Conservation (phyloP, 768 basidiomycete genomes). For the Kwoniella sp. region DNA sequence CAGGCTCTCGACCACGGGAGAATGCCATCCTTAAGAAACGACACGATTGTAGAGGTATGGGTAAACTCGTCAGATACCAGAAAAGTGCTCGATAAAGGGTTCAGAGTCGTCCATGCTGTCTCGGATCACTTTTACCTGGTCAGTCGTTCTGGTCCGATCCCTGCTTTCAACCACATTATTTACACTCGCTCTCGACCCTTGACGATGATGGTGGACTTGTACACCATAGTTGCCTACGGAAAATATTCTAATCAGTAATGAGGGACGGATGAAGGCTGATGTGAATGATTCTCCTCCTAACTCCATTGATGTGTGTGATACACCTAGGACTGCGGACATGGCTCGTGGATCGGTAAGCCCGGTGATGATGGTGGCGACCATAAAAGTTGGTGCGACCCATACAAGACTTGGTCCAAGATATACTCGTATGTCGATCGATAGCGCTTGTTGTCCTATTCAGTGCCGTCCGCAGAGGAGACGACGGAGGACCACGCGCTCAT, state of each 20-base stretch:
- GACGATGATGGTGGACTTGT: too few relatives aligned
- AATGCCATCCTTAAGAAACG: constrained; percentile 54
- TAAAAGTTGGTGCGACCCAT: constrained; percentile 69
- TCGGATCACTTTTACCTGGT: constrained; percentile 78
- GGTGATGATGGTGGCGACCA: constrained; percentile 31
- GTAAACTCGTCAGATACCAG: constrained; percentile 67
- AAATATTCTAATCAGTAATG: too few relatives aligned
- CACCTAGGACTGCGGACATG: constrained; percentile 72
- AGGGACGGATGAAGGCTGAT: too few relatives aligned
- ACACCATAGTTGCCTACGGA: too few relatives aligned
- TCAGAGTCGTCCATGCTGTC: constrained; percentile 67
- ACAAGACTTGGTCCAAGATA: constrained; percentile 78
- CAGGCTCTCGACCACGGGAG: constrained; percentile 21
- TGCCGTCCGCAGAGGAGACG: too few relatives aligned
- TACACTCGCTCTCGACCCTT: too few relatives aligned
- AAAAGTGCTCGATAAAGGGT: constrained; percentile 65
- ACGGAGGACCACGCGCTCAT: too few relatives aligned
- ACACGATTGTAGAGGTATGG: constrained; percentile 62
- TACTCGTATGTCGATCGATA: constrained; percentile 31
- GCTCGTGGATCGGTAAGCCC: constrained; percentile 67
- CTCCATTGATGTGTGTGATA: too few relatives aligned
- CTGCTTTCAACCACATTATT: too few relatives aligned
- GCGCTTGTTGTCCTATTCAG: too few relatives aligned
- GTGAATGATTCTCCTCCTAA: too few relatives aligned
- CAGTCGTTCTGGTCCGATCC: constrained; percentile 36